Conservation (phyloP, 2,329 filamentous ascomycete species). For the Monilinia polystroma region DNA sequence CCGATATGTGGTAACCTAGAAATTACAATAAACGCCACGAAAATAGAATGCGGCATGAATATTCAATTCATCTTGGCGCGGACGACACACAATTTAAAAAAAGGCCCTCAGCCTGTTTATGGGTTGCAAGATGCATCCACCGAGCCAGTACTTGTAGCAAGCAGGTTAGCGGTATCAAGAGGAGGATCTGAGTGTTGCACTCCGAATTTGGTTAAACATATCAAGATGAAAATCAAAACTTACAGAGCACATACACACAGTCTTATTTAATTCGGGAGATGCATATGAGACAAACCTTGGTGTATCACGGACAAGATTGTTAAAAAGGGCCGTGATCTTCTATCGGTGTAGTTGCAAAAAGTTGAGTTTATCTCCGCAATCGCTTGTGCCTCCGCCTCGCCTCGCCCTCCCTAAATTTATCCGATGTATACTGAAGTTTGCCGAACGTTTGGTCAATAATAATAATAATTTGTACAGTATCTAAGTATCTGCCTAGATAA, state of each 20-base stretch:
- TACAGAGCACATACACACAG: not conserved
- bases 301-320: conserved; percentile 3
- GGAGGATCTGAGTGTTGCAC: not conserved
- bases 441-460: not conserved
- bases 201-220: no score
- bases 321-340: not conserved
- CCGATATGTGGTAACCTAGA: not conserved
- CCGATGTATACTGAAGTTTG: not conserved
- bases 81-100: not conserved
- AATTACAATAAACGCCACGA: not conserved
- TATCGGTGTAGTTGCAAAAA: conserved; percentile 1
- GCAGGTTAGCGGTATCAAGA: not conserved
- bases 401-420: not conserved
- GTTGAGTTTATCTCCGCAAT: conserved; percentile 13
- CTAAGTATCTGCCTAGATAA: not conserved
- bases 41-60: not conserved
- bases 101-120: not conserved
- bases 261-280: not conserved
- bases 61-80: not conserved
- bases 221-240: no score
- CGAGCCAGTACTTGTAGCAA: not conserved
- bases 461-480: not conserved
- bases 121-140: conserved; percentile 9
- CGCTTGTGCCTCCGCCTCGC: conserved; percentile 1
- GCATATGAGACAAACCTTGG: not conserved